Percentiles rank a stretch among this genome's conserved stretches.
phyloP scores from a whole-genome alignment of 306 rosid genomes.

The Fragaria vesca region DNA sequence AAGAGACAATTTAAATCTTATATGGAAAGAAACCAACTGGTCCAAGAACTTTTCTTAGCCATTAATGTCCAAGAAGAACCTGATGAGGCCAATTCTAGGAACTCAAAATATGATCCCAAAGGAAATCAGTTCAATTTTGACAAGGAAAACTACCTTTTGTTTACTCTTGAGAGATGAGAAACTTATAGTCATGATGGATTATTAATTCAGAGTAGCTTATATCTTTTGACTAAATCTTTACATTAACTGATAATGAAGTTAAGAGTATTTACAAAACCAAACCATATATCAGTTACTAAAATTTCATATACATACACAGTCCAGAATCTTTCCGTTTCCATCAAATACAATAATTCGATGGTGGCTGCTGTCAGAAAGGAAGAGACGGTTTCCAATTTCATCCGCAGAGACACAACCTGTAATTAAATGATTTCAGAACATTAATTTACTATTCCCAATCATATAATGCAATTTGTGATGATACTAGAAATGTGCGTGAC shows the following conservation, averaged over 20 bases:
- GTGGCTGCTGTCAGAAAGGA: constrained; percentile 87
- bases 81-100: not conserved
- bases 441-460: constrained; percentile 6
- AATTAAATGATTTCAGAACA: constrained; percentile 24
- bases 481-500: not conserved
- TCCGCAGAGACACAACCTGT: constrained; percentile 82
- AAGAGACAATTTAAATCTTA: not conserved
- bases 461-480: not conserved
- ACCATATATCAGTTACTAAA: constrained; percentile 16
- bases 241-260: not conserved
- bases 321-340: constrained; percentile 69
- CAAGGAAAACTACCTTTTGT: not conserved
- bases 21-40: not conserved
- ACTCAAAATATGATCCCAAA: not conserved
- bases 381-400: constrained; percentile 62
- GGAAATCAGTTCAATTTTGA: not conserved
- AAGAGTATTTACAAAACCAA: not conserved
- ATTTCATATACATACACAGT: constrained; percentile 57
- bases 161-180: not conserved
- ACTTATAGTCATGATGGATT: not conserved
- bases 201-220: not conserved
- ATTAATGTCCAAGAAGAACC: not conserved
- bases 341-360: constrained; percentile 73
- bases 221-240: not conserved
- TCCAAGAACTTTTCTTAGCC: not conserved